Evolutionary conservation across 352 stramenopile species (phyloP).

Genomic region (Pilasporangium apinafurcum): DNA sequence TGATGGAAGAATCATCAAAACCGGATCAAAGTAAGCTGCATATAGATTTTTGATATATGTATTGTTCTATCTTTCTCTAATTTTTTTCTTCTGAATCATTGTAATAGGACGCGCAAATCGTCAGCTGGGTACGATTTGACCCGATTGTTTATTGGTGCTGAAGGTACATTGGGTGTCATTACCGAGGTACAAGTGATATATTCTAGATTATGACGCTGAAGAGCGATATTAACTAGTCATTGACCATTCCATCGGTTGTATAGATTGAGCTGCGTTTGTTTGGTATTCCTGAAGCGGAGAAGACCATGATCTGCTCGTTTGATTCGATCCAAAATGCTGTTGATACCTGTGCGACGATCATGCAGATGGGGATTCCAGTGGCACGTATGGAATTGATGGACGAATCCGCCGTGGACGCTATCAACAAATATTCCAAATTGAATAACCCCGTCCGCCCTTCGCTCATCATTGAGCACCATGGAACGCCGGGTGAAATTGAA

Average conservation of each 20-base stretch:
- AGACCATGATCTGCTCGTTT: conserved; percentile 93
- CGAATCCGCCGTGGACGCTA: conserved; percentile 65
- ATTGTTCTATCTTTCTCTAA: no score
- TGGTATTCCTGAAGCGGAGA: conserved; percentile 86
- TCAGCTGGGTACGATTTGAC: conserved; percentile 97
- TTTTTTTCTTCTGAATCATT: not conserved
- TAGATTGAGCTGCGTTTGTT: conserved; percentile 91
- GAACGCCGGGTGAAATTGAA: conserved; percentile 65
- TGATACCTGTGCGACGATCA: conserved; percentile 75
- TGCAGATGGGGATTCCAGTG: conserved; percentile 86
- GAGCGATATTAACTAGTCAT: no score
- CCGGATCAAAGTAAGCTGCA: conserved; percentile 69
- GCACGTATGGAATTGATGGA: conserved; percentile 88
- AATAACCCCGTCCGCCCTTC: conserved; percentile 77
- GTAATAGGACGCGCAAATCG: conserved; percentile 91
- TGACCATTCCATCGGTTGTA: not conserved
- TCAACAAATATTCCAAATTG: conserved; percentile 86
- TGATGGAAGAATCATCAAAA: conserved; percentile 85
- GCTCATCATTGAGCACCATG: conserved; percentile 94
- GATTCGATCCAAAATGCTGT: conserved; percentile 81
- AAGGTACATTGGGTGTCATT: conserved; percentile 94
- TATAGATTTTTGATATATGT: not conserved
- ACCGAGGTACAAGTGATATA: conserved; percentile 60
- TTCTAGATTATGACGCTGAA: not conserved
- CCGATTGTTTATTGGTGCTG: conserved; percentile 91